Evolutionary conservation across 768 basidiomycete genomes (phyloP).

Genomic region (Lyophyllum semitale): DNA sequence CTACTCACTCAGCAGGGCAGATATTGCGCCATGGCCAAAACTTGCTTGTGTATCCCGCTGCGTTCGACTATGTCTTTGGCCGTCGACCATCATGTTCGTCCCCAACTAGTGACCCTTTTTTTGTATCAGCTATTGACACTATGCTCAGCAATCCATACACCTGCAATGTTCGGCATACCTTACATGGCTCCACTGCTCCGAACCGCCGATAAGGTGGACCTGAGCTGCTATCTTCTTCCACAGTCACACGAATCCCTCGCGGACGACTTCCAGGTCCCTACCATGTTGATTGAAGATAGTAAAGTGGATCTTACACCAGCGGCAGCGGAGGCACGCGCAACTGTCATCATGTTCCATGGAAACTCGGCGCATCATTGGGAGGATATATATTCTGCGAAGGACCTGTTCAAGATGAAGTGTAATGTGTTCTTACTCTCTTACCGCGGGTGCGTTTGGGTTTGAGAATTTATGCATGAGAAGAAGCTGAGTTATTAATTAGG

Average conservation of each 20-base stretch:
- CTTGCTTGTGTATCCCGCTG: constrained; percentile 18
- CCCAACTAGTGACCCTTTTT: too few species aligned
- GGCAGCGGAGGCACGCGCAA: constrained; percentile 50
- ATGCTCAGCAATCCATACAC: constrained; percentile 1
- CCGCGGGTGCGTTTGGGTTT: constrained; percentile 60
- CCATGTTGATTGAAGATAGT: background rate
- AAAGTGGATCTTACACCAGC: constrained; percentile 16
- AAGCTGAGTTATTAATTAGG: constrained; percentile 34
- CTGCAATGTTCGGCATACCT: constrained; percentile 6
- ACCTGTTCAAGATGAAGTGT: constrained; percentile 72
- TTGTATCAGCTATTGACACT: background rate
- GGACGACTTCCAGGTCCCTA: background rate
- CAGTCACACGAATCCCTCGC: constrained; percentile 10
- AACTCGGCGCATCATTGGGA: constrained; percentile 77
- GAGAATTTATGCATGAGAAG: background rate
- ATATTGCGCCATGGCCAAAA: constrained; percentile 15
- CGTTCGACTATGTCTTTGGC: background rate
- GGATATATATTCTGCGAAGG: constrained; percentile 63
- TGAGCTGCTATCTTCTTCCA: constrained; percentile 16
- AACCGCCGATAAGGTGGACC: constrained; percentile 16
- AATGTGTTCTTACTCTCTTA: constrained; percentile 91
- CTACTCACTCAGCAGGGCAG: constrained; percentile 5
- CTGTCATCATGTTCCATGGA: constrained; percentile 87
- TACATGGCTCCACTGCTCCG: constrained; percentile 13
- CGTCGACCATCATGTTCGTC: background rate